Conservation (phyloP, 2,329 filamentous ascomycete genomes). For the Colletotrichum australisinense region DNA sequence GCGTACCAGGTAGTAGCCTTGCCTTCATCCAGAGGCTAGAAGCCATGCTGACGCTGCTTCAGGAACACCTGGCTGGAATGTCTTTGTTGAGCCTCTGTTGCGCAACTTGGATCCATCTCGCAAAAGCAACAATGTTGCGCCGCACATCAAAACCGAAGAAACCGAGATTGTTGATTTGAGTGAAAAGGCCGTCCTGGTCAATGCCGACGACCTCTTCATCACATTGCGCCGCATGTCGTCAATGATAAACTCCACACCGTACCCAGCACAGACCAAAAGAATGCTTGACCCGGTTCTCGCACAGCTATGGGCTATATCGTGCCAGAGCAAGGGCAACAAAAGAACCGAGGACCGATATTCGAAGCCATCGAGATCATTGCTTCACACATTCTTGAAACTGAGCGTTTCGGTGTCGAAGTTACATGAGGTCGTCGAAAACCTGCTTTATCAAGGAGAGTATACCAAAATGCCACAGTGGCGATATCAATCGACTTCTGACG, state of each 20-base stretch:
- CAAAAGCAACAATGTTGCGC: slow-evolving; percentile 39
- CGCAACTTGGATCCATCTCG: slow-evolving; percentile 59
- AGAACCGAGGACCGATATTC: slow-evolving; percentile 52
- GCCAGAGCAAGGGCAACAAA: slow-evolving; percentile 55
- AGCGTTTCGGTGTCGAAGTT: slow-evolving; percentile 63
- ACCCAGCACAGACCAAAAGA: slow-evolving; percentile 72
- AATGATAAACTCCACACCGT: slow-evolving; percentile 72
- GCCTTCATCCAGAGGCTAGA: neutral
- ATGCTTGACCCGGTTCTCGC: slow-evolving; percentile 69
- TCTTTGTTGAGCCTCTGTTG: slow-evolving; percentile 70
- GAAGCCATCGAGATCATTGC: slow-evolving; percentile 59
- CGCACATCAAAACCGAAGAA: neutral
- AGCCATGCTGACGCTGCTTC: slow-evolving; percentile 24
- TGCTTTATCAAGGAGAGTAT: slow-evolving; percentile 65
- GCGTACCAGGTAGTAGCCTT: slow-evolving; percentile 64
- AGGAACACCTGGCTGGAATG: slow-evolving; percentile 71
- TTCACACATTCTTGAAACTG: slow-evolving; percentile 69
- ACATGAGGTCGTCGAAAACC: slow-evolving; percentile 59
- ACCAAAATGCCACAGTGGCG: slow-evolving; percentile 57
- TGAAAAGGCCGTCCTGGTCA: slow-evolving; percentile 56
- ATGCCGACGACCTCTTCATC: slow-evolving; percentile 57
- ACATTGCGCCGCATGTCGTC: slow-evolving; percentile 67
- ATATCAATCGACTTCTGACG: slow-evolving; percentile 58
- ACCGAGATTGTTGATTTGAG: slow-evolving; percentile 59
- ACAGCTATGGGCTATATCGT: slow-evolving; percentile 72